Evolutionary conservation across 495 filamentous ascomycete species (phyloP).

Genomic region (Thozetella sp.): DNA sequence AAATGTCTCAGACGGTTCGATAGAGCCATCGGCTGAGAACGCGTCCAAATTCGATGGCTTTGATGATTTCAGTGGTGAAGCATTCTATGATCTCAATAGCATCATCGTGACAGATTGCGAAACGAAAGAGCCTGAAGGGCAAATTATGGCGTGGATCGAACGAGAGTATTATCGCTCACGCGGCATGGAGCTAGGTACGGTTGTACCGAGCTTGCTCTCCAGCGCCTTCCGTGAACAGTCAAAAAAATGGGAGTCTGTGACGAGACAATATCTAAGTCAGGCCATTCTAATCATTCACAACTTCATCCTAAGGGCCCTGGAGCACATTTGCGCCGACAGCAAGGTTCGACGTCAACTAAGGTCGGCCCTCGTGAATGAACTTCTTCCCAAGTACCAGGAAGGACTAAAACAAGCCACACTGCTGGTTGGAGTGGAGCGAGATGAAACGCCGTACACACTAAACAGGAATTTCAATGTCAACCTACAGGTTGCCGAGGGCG

Average conservation of each 20-base stretch:
- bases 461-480: slow-evolving; percentile 57
- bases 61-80: not conserved
- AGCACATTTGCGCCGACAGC: slow-evolving; percentile 25
- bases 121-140: not conserved
- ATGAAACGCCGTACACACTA: slow-evolving; percentile 45
- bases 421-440: slow-evolving; percentile 50
- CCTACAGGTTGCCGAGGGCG: slow-evolving; percentile 37
- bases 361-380: slow-evolving; percentile 33
- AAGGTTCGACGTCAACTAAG: slow-evolving; percentile 36
- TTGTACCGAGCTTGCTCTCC: slow-evolving; percentile 32
- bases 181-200: slow-evolving; percentile 26
- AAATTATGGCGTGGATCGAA: slow-evolving; percentile 18
- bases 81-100: slow-evolving; percentile 10
- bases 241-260: slow-evolving; percentile 50
- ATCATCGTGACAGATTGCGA: slow-evolving; percentile 5
- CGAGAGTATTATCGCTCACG: slow-evolving; percentile 17
- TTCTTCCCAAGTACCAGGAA: slow-evolving; percentile 40
- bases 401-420: slow-evolving; percentile 42
- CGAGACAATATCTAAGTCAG: slow-evolving; percentile 44
- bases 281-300: slow-evolving; percentile 47
- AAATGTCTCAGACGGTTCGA: not conserved
- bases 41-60: not conserved
- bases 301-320: slow-evolving; percentile 44
- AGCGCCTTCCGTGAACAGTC: slow-evolving; percentile 57
- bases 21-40: not conserved